Percentiles rank a stretch among this genome's conserved stretches.
Conservation (phyloP, 2,329 filamentous ascomycete genomes). For the Sarocladium kiliense region DNA sequence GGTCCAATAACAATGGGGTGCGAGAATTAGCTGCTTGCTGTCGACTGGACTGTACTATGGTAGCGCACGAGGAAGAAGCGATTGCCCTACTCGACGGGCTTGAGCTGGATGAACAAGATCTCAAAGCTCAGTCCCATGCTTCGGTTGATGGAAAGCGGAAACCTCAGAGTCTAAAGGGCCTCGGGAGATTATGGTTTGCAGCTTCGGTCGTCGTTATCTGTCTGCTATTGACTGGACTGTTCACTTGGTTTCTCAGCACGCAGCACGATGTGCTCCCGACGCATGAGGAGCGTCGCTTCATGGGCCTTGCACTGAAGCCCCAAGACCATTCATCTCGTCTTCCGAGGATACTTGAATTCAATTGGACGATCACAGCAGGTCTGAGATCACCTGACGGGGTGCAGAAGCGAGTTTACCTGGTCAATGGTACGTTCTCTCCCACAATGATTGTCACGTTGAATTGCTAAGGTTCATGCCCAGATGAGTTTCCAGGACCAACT, state of each 20-base stretch:
- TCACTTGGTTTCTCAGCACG: neutral
- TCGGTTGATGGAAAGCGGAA: neutral
- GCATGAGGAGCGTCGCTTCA: neutral
- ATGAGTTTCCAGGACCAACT: conserved; percentile 62
- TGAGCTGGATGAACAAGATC: neutral
- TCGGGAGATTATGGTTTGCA: neutral
- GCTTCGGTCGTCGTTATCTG: neutral
- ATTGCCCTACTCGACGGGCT: neutral
- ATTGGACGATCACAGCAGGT: neutral
- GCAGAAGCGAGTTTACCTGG: conserved; percentile 19
- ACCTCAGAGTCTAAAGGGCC: neutral
- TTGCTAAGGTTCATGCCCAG: conserved; percentile 10
- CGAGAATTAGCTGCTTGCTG: neutral
- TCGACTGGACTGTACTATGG: neutral
- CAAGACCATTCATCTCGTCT: neutral
- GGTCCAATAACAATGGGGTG: neutral
- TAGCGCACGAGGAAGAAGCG: neutral
- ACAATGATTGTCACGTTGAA: neutral
- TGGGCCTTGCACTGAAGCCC: neutral
- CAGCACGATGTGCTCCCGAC: neutral
- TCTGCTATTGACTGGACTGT: neutral
- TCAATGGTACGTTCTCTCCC: conserved; percentile 15
- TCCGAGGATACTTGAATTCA: neutral
- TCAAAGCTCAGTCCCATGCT: neutral
- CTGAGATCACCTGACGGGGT: conserved; percentile 17